phyloP scores from a whole-genome alignment of 805 yeast species.

The Candida wancherniae region DNA sequence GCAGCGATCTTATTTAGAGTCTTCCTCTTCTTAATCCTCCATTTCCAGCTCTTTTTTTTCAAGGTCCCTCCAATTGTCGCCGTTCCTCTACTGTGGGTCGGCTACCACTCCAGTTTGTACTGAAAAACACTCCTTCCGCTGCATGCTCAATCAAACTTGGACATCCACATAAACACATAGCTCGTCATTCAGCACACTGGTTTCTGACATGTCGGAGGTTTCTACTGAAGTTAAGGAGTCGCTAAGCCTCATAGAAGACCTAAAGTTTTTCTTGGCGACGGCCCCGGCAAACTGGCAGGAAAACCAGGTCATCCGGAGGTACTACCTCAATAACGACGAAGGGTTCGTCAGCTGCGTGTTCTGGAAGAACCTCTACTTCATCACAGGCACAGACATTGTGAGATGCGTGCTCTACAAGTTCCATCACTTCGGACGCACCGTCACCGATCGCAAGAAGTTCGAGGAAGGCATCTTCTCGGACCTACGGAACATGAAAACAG shows the following conservation, averaged over 20 bases:
- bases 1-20: conserved; percentile 11
- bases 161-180: too few species aligned
- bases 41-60: background rate
- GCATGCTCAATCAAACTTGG: too few species aligned
- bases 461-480: conserved; percentile 96
- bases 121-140: too few species aligned
- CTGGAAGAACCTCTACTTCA: conserved; percentile 85
- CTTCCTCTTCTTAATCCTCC: conserved; percentile 5
- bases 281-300: conserved; percentile 96
- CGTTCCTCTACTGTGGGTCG: too few species aligned
- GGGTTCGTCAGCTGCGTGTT: conserved; percentile 89
- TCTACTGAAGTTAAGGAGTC: conserved; percentile 38
- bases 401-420: conserved; percentile 85
- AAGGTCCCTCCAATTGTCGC: background rate
- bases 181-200: too few species aligned
- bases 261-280: conserved; percentile 81
- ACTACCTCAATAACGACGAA: conserved; percentile 80
- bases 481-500: conserved; percentile 78
- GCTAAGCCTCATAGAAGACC: conserved; percentile 61
- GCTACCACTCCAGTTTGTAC: too few species aligned
- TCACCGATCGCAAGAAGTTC: conserved; percentile 84
- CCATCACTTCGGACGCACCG: conserved; percentile 82
- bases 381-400: conserved; percentile 95
- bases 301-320: conserved; percentile 80
- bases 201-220: conserved; percentile 11